A percentile compares a stretch with the other conserved stretches of the same genome.
Evolutionary conservation across 176 grass and related monocot species (phyloP).

Genomic region (Avena sativa): DNA sequence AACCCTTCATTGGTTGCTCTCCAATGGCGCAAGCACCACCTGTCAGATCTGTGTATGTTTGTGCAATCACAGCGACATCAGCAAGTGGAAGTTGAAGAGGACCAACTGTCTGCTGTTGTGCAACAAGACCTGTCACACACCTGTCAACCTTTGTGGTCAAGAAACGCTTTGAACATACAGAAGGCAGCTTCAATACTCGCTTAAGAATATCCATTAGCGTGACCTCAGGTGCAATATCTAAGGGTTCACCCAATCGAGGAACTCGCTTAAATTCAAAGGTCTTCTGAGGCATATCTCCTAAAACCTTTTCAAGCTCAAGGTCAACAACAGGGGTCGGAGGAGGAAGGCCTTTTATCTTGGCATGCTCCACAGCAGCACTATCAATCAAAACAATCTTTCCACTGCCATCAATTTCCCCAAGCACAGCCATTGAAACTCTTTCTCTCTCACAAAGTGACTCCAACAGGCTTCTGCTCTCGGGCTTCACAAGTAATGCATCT

Average conservation of each 20-base stretch:
- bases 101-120: slow-evolving; percentile 85
- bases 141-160: slow-evolving; percentile 95
- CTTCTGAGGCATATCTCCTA: slow-evolving; percentile 97
- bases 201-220: slow-evolving; percentile 81
- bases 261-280: slow-evolving; percentile 72
- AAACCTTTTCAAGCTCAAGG: slow-evolving; percentile 87
- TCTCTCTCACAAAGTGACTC: slow-evolving; percentile 78
- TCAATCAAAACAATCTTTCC: slow-evolving; percentile 90
- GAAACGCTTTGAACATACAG: slow-evolving; percentile 91
- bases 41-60: slow-evolving; percentile 78
- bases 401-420: slow-evolving; percentile 83
- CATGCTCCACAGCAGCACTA: slow-evolving; percentile 65
- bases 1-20: slow-evolving; percentile 86
- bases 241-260: slow-evolving; percentile 52
- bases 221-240: slow-evolving; percentile 75
- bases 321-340: slow-evolving; percentile 69
- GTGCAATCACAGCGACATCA: slow-evolving; percentile 90
- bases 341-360: slow-evolving; percentile 56
- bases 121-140: slow-evolving; percentile 94
- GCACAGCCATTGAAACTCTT: slow-evolving; percentile 86
- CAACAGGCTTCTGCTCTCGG: slow-evolving; percentile 62
- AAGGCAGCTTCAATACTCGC: slow-evolving; percentile 73
- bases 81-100: slow-evolving; percentile 83
- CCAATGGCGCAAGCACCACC: slow-evolving; percentile 90
- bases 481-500: slow-evolving; percentile 81